Evolutionary conservation across 2,329 filamentous ascomycete genomes (phyloP).

Genomic region (Aureobasidium namibiae): DNA sequence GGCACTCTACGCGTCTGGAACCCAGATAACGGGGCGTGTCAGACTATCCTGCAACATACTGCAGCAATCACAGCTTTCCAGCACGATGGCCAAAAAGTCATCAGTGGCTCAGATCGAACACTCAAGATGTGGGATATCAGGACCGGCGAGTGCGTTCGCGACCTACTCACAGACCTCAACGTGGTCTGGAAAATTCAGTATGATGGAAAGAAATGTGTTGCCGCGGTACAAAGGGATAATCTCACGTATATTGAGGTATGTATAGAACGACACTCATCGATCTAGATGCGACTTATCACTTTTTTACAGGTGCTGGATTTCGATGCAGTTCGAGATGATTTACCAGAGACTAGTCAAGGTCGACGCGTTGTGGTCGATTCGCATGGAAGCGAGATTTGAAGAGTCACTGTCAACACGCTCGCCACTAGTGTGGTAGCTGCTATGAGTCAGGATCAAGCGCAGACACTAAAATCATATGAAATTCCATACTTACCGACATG

Average conservation of each 20-base stretch:
- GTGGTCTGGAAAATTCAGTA: no score
- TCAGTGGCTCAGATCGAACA: slow-evolving; percentile 88
- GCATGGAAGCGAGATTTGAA: slow-evolving; percentile 25
- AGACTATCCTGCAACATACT: slow-evolving; percentile 84
- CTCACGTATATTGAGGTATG: slow-evolving; percentile 92
- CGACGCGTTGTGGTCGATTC: slow-evolving; percentile 56
- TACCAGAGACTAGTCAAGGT: slow-evolving; percentile 67
- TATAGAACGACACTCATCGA: slow-evolving; percentile 13
- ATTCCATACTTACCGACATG: no score
- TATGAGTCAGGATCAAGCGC: no score
- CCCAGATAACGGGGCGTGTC: slow-evolving; percentile 82
- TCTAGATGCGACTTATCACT: no score
- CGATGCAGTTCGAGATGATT: slow-evolving; percentile 82
- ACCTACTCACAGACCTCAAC: slow-evolving; percentile 86
- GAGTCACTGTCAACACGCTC: no score
- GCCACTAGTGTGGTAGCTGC: no score
- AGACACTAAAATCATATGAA: no score
- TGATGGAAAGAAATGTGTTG: slow-evolving; percentile 88
- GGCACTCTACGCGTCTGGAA: slow-evolving; percentile 96
- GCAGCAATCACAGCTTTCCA: slow-evolving; percentile 98
- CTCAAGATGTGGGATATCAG: slow-evolving; percentile 98
- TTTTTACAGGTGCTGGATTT: slow-evolving; percentile 98
- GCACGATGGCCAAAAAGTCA: slow-evolving; percentile 92
- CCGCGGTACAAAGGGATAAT: slow-evolving; percentile 85
- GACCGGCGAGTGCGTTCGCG: slow-evolving; percentile 84